Conservation (phyloP, 257 asterid genomes). For the Primulina eburnea region DNA sequence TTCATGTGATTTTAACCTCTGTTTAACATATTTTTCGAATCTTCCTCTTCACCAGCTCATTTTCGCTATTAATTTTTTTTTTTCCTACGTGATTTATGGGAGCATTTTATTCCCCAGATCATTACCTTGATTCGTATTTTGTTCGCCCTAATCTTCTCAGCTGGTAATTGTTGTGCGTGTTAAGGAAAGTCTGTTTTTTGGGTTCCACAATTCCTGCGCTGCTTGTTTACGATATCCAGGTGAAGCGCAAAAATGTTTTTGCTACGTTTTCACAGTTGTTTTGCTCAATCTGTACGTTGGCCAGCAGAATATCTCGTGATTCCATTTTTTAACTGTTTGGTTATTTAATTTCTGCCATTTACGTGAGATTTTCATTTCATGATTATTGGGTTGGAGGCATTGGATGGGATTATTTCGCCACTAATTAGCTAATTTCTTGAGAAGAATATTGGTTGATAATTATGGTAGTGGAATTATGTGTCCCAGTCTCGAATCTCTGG, state of each 20-base stretch:
- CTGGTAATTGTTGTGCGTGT: constrained; percentile 8
- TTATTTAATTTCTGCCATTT: not conserved
- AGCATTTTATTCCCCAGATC: not conserved
- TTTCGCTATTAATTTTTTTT: not conserved
- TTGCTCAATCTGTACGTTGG: not conserved
- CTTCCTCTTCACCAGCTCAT: constrained; percentile 32
- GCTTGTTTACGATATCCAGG: constrained; percentile 33
- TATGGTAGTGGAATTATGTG: constrained; percentile 1
- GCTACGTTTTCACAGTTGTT: not conserved
- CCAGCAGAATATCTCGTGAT: constrained; percentile 4
- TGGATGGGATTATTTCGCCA: not conserved
- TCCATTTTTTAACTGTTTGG: constrained; percentile 4
- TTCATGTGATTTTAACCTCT: not conserved
- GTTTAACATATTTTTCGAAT: constrained; percentile 9
- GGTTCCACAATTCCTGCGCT: constrained; percentile 22
- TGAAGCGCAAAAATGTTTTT: constrained; percentile 12
- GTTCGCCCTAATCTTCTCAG: not conserved
- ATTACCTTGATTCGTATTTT: not conserved
- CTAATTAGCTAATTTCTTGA: constrained; percentile 12
- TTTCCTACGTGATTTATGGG: not conserved
- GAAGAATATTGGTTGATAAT: not conserved
- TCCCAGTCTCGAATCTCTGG: constrained; percentile 2
- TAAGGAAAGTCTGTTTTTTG: constrained; percentile 12
- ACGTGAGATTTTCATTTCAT: not conserved
- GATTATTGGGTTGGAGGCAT: not conserved